A percentile compares a stretch with the other conserved stretches of the same genome.
phyloP scores from a whole-genome alignment of 257 asterid species.

The Solanum peruvianum region DNA sequence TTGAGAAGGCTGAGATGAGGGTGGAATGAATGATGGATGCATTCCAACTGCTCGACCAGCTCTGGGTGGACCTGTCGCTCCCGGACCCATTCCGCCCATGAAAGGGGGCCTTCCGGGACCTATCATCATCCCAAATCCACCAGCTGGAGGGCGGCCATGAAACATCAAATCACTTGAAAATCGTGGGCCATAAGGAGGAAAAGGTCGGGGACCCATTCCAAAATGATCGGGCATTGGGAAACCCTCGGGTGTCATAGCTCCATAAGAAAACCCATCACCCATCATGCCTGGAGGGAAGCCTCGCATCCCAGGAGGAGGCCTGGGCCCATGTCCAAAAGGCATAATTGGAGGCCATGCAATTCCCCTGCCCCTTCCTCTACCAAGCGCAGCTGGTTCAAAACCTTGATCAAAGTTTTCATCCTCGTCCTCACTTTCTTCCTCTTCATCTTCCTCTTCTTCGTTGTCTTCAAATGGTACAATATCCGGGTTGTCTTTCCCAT shows the following conservation, averaged over 20 bases:
- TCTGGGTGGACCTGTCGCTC: conserved; percentile 25
- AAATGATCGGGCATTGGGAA: conserved; percentile 67
- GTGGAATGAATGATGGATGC: conserved; percentile 27
- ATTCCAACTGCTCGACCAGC: conserved; percentile 42
- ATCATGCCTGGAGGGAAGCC: conserved; percentile 70
- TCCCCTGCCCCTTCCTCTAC: conserved; percentile 87
- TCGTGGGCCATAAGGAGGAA: conserved; percentile 69
- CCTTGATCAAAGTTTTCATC: conserved; percentile 49
- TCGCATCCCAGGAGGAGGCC: conserved; percentile 60
- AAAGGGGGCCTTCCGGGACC: conserved; percentile 75
- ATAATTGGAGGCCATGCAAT: conserved; percentile 82
- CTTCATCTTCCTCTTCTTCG: conserved; percentile 69
- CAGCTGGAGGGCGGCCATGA: conserved; percentile 50
- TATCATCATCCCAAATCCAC: conserved; percentile 78
- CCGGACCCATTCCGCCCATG: conserved; percentile 35
- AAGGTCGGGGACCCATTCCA: conserved; percentile 72
- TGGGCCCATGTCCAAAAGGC: conserved; percentile 58
- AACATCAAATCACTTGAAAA: conserved; percentile 77
- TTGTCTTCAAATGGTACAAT: conserved; percentile 81
- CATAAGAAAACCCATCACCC: conserved; percentile 69
- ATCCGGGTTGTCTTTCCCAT: conserved; percentile 59
- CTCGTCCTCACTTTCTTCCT: conserved; percentile 80
- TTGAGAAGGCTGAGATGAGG: conserved; percentile 39
- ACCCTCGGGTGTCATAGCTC: conserved; percentile 58
- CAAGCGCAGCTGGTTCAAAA: conserved; percentile 34